A percentile compares a stretch with the other conserved stretches of the same genome.
These are phyloP conservation scores for Paulownia fortunei DNA, from an alignment of 257 asterid species.

Conservation along the genomic window DNA sequence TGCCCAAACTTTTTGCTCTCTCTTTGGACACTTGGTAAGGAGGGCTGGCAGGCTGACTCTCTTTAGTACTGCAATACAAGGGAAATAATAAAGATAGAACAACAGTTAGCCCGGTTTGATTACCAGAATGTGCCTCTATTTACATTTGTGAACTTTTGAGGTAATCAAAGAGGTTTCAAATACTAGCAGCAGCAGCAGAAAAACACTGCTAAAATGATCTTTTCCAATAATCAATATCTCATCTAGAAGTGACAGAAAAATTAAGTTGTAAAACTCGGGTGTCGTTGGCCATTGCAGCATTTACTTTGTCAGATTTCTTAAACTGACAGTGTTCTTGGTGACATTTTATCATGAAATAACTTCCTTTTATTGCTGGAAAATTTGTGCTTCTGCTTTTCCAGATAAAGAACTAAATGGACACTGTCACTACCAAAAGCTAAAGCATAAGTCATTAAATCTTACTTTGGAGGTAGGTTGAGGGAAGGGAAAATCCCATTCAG, in stretches of 20 bases:
- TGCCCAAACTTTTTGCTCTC: conserved; percentile 48
- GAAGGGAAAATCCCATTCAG: conserved; percentile 50
- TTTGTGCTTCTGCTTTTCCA: too few species aligned
- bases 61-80: conserved; percentile 36
- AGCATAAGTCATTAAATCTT: conserved; percentile 2
- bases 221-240: background rate
- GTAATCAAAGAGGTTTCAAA: background rate
- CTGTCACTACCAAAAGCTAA: background rate
- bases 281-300: too few species aligned
- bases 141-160: background rate
- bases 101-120: background rate
- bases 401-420: too few species aligned
- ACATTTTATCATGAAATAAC: too few species aligned
- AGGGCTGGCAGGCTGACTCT: conserved; percentile 11
- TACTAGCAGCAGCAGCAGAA: background rate
- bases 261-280: background rate
- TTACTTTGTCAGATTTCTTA: too few species aligned
- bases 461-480: conserved; percentile 48
- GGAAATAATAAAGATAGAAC: background rate
- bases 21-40: conserved; percentile 48
- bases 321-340: too few species aligned
- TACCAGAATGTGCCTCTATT: background rate
- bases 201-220: background rate
- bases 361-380: too few species aligned
- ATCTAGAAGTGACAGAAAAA: background rate